A percentile compares a stretch with the other conserved stretches of the same genome.
phyloP scores from a whole-genome alignment of 2,329 filamentous ascomycete species.

The Basipetospora sp. region DNA sequence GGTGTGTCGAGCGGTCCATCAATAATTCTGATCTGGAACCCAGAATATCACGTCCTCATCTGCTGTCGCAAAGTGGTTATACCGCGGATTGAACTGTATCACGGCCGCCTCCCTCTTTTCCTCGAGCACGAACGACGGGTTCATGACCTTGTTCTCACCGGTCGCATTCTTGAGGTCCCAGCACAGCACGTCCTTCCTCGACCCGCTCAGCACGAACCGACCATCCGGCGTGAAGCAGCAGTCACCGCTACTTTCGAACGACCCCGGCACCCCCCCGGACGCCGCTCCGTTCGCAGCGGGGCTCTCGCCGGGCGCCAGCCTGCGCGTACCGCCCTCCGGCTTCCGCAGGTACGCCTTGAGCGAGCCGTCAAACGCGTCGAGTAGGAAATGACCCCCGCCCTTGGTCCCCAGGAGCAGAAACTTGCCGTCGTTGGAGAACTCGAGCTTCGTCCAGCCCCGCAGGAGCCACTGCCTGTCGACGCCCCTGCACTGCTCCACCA shows the following conservation, averaged over 20 bases:
- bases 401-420: constrained; percentile 71
- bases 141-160: constrained; percentile 41
- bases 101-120: constrained; percentile 57
- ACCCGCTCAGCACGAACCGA: constrained; percentile 74
- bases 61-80: constrained; percentile 80
- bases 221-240: constrained; percentile 84
- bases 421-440: constrained; percentile 94
- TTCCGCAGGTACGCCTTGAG: constrained; percentile 59
- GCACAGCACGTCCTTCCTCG: constrained; percentile 56
- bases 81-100: constrained; percentile 77
- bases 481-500: constrained; percentile 41
- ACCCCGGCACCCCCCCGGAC: constrained; percentile 16
- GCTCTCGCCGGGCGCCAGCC: constrained; percentile 39
- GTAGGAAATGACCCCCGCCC: constrained; percentile 69
- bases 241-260: constrained; percentile 53
- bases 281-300: constrained; percentile 24
- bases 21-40: constrained; percentile 53
- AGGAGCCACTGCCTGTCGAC: constrained; percentile 42
- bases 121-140: constrained; percentile 49
- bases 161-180: constrained; percentile 63
- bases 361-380: constrained; percentile 82
- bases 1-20: too few species aligned
- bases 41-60: constrained; percentile 73
- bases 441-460: constrained; percentile 73
- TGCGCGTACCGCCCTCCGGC: constrained; percentile 37